Conservation (phyloP, 495 filamentous ascomycete species). For the Talaromyces wortmannii region DNA sequence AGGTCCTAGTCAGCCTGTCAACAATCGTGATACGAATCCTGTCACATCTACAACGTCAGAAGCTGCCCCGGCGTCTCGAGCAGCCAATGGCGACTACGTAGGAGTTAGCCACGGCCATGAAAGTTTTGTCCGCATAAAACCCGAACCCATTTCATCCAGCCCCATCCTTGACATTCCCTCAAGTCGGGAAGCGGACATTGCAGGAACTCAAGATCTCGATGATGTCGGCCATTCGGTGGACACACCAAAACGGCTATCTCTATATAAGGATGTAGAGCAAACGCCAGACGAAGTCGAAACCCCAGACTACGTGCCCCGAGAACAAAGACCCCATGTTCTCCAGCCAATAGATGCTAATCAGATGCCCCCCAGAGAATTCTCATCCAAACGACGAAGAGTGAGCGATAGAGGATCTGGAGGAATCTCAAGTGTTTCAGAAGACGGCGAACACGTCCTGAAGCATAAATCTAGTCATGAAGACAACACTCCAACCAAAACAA, state of each 20-base stretch:
- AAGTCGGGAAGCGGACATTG: constrained; percentile 5
- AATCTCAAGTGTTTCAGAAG: background rate
- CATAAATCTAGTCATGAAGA: background rate
- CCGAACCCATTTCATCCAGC: constrained; percentile 25
- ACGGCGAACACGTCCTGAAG: background rate
- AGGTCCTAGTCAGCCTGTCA: too few species aligned
- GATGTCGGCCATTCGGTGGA: constrained; percentile 52
- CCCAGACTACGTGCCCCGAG: background rate
- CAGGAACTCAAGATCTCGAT: constrained; percentile 65
- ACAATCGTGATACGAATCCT: too few species aligned
- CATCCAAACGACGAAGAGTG: background rate
- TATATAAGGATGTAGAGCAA: constrained; percentile 18
- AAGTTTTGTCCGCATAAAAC: constrained; percentile 21
- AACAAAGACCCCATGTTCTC: background rate
- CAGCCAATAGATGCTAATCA: constrained; percentile 6
- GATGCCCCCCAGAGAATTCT: background rate
- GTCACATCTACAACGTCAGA: too few species aligned
- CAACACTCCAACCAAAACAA: background rate
- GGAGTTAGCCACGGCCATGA: background rate
- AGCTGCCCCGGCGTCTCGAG: too few species aligned
- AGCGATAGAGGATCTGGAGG: background rate
- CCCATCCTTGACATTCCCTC: constrained; percentile 23
- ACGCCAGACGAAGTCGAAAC: constrained; percentile 1
- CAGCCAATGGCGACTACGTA: background rate
- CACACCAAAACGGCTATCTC: constrained; percentile 49